phyloP scores from a whole-genome alignment of 495 filamentous ascomycete genomes.

The Neurospora sublineolata region DNA sequence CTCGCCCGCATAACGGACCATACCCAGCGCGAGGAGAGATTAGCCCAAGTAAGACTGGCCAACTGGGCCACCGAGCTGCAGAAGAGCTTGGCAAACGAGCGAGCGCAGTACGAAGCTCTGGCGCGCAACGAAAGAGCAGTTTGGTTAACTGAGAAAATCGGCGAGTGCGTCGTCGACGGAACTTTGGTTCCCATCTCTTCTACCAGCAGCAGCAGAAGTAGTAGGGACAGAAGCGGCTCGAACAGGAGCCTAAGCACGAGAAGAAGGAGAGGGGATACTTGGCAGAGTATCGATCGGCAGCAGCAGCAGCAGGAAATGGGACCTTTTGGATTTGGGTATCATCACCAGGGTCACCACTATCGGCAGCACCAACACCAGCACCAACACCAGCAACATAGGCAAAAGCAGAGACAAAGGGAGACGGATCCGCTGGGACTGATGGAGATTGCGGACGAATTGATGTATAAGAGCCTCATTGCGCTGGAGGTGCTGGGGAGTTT shows the following conservation, averaged over 20 bases:
- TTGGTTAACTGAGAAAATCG: slow-evolving; percentile 67
- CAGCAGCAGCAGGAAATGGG: neutral
- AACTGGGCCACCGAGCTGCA: slow-evolving; percentile 91
- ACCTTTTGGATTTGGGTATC: neutral
- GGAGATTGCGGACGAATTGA: slow-evolving; percentile 56
- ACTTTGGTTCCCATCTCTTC: slow-evolving; percentile 40
- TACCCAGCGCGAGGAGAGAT: slow-evolving; percentile 56
- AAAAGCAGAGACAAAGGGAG: slow-evolving; percentile 27
- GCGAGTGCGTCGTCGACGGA: slow-evolving; percentile 64
- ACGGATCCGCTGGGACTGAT: slow-evolving; percentile 70
- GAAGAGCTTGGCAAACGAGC: slow-evolving; percentile 68
- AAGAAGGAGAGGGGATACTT: neutral
- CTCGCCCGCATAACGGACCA: slow-evolving; percentile 62
- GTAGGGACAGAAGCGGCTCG: neutral
- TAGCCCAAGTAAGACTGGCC: slow-evolving; percentile 70
- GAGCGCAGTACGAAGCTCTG: slow-evolving; percentile 60
- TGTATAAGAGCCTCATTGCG: slow-evolving; percentile 51
- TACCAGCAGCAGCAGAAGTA: slow-evolving; percentile 3
- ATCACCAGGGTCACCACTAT: neutral
- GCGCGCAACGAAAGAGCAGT: slow-evolving; percentile 60
- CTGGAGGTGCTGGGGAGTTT: slow-evolving; percentile 71
- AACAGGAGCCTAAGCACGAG: neutral
- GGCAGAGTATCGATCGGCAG: slow-evolving; percentile 2
- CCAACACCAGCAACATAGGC: neutral
- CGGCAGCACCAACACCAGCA: neutral